These are phyloP conservation scores for Euphorbia tirucalli DNA, from an alignment of 345 rosid genomes.

Conservation along the genomic window DNA sequence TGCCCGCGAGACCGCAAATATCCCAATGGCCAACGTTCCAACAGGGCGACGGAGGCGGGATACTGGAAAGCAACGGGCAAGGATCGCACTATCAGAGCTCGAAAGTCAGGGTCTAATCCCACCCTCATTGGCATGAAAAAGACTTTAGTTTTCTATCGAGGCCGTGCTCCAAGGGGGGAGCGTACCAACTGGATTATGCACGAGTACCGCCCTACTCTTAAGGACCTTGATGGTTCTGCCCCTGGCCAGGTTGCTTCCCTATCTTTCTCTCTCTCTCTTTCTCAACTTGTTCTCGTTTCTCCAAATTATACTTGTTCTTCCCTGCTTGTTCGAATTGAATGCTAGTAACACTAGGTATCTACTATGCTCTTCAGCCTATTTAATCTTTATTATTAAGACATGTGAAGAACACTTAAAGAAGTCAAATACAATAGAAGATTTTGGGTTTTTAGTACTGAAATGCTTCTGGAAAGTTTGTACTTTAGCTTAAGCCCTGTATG, in stretches of 20 bases:
- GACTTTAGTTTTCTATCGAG: conserved; percentile 82
- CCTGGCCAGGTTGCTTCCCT: conserved; percentile 65
- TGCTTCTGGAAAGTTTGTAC: too few species aligned
- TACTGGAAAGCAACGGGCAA: conserved; percentile 97
- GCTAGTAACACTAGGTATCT: background rate
- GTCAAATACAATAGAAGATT: too few species aligned
- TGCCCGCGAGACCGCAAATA: conserved; percentile 88
- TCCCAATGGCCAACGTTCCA: conserved; percentile 91
- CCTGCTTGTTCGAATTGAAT: background rate
- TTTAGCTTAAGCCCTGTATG: too few species aligned
- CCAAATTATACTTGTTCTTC: background rate
- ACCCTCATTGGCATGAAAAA: conserved; percentile 84
- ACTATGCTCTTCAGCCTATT: background rate
- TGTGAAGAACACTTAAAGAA: too few species aligned
- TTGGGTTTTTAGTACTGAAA: too few species aligned
- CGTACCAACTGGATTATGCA: conserved; percentile 94
- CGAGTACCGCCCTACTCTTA: conserved; percentile 74
- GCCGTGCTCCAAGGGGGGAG: conserved; percentile 92
- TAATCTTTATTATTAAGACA: too few species aligned
- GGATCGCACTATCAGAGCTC: conserved; percentile 74
- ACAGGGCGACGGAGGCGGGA: conserved; percentile 92
- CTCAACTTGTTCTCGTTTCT: background rate
- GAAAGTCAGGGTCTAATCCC: conserved; percentile 34
- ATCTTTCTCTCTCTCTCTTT: background rate
- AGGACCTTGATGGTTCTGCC: conserved; percentile 72